Base-by-base conservation (phyloP, 768 basidiomycete species). In the Russula ochroleuca region DNA sequence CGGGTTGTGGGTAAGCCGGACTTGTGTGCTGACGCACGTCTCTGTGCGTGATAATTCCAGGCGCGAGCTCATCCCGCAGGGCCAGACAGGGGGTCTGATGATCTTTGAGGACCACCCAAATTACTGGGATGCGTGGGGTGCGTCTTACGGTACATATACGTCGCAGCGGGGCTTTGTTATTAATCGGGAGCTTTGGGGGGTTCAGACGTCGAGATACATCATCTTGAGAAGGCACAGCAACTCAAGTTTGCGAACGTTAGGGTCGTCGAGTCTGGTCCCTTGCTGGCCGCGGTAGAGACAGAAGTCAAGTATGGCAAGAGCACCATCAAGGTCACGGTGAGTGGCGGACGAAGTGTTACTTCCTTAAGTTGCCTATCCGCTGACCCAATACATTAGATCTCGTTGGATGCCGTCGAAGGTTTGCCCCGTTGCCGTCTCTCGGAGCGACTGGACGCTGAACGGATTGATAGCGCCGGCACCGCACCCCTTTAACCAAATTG, bases 101-200 rank as follows among this genome's bases (percentile, higher is more conserved):
- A 89, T 97, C 64, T 96, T 94, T 73, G 87, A 96, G 70, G 96
- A 98, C 74, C 82, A 85, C 52, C 90, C 89, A 2, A 90, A 88
- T 67, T 90, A 87, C 66, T 91, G 90, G 90, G 91, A 92, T 75
- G 90, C 90, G 8, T 91, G 89, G 90, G 89, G 88, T 90, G 65
- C 69, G 54, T 7, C 25, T 19, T 21, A 7, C n/a, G 3, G 17
- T 19, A 49, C 43, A 50, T 47, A 53, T 48, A 9, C 19, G 41
- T 54, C 15, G 11, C n/a, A 59, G 15, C 10, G 19, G 17, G n/a
- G 5, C 17, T 17, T 55, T 17, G 7, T 9, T 37, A 14, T 3
- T 57, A 25, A 64, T 41, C 15, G 28, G 5, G 19, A 19, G 7
- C 23, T 35, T 19, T 45, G n/a, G 23, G 14, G 28, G 8, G 7